Evolutionary conservation across 2,329 filamentous ascomycete genomes (phyloP), one percentile per base, ranked within the genome.

Genomic region (Emericellopsis cladophorae): DNA sequence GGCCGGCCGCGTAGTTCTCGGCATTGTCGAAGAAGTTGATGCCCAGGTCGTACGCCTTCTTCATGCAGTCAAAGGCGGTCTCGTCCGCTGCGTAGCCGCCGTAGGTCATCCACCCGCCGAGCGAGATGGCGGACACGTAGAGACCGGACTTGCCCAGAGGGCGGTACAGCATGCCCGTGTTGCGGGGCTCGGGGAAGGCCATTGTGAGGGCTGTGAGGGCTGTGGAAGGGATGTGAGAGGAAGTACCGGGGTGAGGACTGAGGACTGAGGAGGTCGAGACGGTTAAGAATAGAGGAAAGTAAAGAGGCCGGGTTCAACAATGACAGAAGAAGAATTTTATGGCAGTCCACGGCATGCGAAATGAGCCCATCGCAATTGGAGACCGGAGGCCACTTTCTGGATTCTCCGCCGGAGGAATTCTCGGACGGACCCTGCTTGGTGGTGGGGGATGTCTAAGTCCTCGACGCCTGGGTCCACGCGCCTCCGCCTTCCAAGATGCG

Each of bases 31-130:
- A 79, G 54, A 78, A 79, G 60, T 79, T 79, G 55, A 79, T 64
- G 2, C 76, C 76, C 37, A 63, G 55, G 44, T 78, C 71, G 46
- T 74, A 79, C 2, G 76, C 76, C 35, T 70, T 66, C 60, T 78
- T 75, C 70, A 78, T 74, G 52, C 74, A 78, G 37, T 68, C 67
- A 51, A 73, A 76, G 0, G 76, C 70, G 45, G 69, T 70, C 41
- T 79, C 74, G 49, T 79, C 71, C 35, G 72, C 70, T n/a, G 79
- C 72, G 48, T 79, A 74, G 4, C 76, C 78, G 40, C 79, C 79
- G 45, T 80, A 82, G 1, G 79, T 84, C 40, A 84, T 64, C 75
- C 75, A 77, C 37, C 73, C 69, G 31, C 74, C 81, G 0, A 84
- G 64, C 2, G 76, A 74, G 37, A 84, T 76, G 9, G 72, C 76